Evolutionary conservation across 768 basidiomycete species (phyloP).

Genomic region (Suillus lakei): DNA sequence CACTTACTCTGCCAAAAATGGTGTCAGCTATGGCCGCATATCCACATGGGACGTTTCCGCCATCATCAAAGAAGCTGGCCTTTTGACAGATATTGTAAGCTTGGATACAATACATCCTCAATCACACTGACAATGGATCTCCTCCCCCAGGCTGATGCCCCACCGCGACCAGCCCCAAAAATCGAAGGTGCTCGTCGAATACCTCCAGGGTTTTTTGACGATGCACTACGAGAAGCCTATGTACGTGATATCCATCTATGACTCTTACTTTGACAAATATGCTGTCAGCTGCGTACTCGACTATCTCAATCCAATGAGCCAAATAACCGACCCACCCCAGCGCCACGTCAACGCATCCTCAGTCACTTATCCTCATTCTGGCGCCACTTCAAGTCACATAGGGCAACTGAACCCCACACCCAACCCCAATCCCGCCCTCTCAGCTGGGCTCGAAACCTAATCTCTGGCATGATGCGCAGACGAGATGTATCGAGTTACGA

Average conservation of each 20-base stretch:
- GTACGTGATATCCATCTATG: neutral
- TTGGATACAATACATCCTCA: neutral
- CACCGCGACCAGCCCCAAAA: neutral
- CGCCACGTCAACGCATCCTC: neutral
- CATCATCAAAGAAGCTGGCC: neutral
- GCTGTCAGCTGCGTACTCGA: neutral
- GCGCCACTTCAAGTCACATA: neutral
- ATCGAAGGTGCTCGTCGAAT: neutral
- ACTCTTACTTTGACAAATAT: neutral
- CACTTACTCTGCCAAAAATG: neutral
- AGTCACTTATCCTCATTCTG: neutral
- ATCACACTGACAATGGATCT: neutral
- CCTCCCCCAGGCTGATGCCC: neutral
- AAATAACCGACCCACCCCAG: neutral
- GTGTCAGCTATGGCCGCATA: neutral
- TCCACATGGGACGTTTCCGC: neutral
- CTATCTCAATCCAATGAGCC: neutral
- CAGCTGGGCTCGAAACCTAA: no score
- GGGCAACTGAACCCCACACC: no score
- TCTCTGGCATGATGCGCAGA: no score
- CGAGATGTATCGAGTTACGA: no score
- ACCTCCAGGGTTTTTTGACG: neutral
- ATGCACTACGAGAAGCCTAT: neutral
- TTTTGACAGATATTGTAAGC: neutral
- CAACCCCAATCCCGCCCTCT: no score